Base-by-base conservation (phyloP, 257 asterid genomes). In the Solanum ossicruentum region DNA sequence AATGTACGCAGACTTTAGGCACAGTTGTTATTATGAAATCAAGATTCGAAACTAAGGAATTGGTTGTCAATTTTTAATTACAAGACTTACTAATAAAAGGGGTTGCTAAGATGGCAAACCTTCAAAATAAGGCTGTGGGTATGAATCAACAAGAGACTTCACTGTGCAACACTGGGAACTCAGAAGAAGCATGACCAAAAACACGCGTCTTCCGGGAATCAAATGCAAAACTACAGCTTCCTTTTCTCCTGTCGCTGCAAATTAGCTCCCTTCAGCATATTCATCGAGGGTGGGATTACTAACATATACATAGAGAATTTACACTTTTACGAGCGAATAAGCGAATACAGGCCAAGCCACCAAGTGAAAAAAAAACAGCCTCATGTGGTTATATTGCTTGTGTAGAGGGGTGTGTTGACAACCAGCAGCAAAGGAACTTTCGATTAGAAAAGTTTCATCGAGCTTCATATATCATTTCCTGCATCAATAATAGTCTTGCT, bases 391-490 rank as follows among this genome's bases (percentile, higher is more conserved):
- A 20, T 61, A 26, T 28, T 52, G 26, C 73, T 43, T 20, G 83
- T 85, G 9, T 69, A 77, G 80, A 72, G 82, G 80, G 72, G 78
- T 32, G 86, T 81, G 49, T 23, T 32, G 63, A 32, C 71, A 87
- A 36, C 18, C 43, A 85, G 12, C 36, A 57, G 52, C 79, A 73
- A 11, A 60, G 81, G 60, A 47, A 21, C 18, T 66, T 82, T 82
- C 41, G 21, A 20, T 77, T 77, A 26, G 18, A 73, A 57, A 43
- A 77, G 18, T 72, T 73, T 89, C 91, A 84, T 52, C 84, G 88
- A 91, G 86, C 85, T 89, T 93, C 93, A 28, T 91, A 93, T 60
- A 89, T 77, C 98, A 94, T 94, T 84, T 92, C 95, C 98, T 94
- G 93, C 85, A 83, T 60, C 84, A 82, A 45, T 81, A 63, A 80